Percentiles rank a stretch among this genome's conserved stretches.
Conservation (phyloP, 2,329 filamentous ascomycete species). For the Botryotinia convoluta region DNA sequence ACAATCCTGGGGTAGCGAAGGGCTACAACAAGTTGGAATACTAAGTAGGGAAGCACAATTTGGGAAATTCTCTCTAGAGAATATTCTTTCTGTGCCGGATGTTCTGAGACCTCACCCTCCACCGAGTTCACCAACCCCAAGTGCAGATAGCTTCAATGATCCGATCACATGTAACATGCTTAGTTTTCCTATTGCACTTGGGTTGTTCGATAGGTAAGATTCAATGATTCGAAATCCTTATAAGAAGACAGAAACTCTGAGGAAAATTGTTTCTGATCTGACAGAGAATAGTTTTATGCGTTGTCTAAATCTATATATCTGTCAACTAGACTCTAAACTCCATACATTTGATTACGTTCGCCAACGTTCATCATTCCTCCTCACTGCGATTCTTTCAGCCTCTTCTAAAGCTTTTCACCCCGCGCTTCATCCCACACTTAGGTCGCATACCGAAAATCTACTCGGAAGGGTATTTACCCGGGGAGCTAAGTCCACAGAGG, state of each 20-base stretch:
- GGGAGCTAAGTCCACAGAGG: conserved; percentile 42
- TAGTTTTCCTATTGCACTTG: conserved; percentile 34
- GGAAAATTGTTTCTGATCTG: background rate
- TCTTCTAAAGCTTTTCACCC: conserved; percentile 42
- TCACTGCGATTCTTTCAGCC: conserved; percentile 39
- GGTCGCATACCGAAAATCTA: conserved; percentile 38
- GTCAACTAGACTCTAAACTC: conserved; percentile 41
- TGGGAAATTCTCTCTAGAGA: conserved; percentile 40
- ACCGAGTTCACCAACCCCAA: background rate
- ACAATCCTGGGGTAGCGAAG: conserved; percentile 11
- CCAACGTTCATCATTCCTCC: conserved; percentile 40
- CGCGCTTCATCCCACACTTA: conserved; percentile 35
- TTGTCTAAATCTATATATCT: conserved; percentile 43
- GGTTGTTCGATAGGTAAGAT: conserved; percentile 35
- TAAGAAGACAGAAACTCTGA: background rate
- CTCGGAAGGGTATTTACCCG: conserved; percentile 37
- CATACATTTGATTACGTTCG: conserved; percentile 42
- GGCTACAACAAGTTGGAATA: conserved; percentile 39
- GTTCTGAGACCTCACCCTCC: conserved; percentile 1
- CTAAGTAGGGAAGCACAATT: conserved; percentile 39
- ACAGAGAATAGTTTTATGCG: conserved; percentile 39
- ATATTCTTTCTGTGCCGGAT: conserved; percentile 34
- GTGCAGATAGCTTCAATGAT: conserved; percentile 30
- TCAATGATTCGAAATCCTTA: too few species aligned
- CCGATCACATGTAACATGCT: conserved; percentile 36